Base-by-base conservation (phyloP, 352 stramenopile genomes). In the Phytophthora citrophthora region DNA sequence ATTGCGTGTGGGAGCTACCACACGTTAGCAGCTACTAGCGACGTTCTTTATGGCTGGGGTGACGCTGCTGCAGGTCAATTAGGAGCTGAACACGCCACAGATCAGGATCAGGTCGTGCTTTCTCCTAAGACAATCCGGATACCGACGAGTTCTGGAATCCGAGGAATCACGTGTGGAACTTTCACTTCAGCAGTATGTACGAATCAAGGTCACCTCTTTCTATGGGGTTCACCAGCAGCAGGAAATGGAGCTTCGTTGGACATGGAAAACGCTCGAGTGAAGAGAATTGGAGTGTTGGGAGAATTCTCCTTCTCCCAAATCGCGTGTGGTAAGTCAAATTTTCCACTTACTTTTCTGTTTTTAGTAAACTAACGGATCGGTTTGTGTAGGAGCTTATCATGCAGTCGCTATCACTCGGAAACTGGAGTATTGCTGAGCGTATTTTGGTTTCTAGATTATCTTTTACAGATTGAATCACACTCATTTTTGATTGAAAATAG, bases 1-100 rank as follows among this genome's bases (percentile, higher is more conserved):
- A 68, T 93, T 54, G 75, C 81, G 4, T 96, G 88, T 54, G 88
- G 85, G 24, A 81, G 85, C 13, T 94, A 93, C 29, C 86, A 95
- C 63, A 91, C 88, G 0, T 60, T 95, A 5, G 82, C 70, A 10
- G 67, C 74, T n/a, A 77, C 79, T 1, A 76, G 45, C 12, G 64
- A 75, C 1, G 59, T 54, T 8, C 50, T 96, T 6, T 95, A 87
- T 57, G 87, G 88, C 10, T 96, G 87, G 85, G 87, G 87, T 0
- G 87, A 95, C 34, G 72, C 83, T 27, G 79, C 87, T 4, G 84
- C 86, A 0, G 87, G 87, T 4, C 87, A 95, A 40, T 49, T 95
- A 5, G 82, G 85, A 5, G 66, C 75, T 3, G 76, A 88, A 7
- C 41, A 85, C 20, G 12, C 88, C n/a, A 59, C 72, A 5, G 61